Evolutionary conservation across 768 basidiomycete genomes (phyloP), one percentile per base, ranked within the genome.

Genomic region (Leccinum uliginosum): DNA sequence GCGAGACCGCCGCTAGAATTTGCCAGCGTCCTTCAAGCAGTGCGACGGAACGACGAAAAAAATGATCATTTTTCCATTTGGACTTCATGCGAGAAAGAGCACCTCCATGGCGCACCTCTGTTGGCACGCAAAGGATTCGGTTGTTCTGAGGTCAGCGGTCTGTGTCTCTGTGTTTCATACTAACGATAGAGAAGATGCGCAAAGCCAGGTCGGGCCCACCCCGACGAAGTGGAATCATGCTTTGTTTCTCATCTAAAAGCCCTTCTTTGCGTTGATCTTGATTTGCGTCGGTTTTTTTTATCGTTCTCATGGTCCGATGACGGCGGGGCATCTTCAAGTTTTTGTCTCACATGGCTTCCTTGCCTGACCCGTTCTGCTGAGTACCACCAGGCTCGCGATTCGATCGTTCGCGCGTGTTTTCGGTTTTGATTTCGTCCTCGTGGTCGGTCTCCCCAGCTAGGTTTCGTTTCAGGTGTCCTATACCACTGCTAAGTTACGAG

Each of bases 251-350:
- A 9, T 62, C 60, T 27, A 17, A 34, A 1, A 27, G 32, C 30
- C 30, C 30, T 23, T 52, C 56, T 19, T 62, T 49, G 27, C 15
- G 40, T 2, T 27, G 51, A 29, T 54, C 43, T 27, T 57, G 56
- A 1, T 45, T 40, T 4, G 50, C 30, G 40, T 38, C 27, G 0
- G 26, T n/a, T 19, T 0, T 40, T 40, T 17, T 6, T 49, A 17
- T 50, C 51, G 23, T 32, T 40, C 29, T 17, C 56, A 51, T 50
- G 62, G n/a, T 55, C 59, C n/a, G n/a, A n/a, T 35, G 49, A 60
- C 17, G 35, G 38, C 30, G 30, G 19, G 17, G 1, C 32, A 21
- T n/a, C 34, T 44, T 19, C 10, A 32, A 3, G 30, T n/a, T n/a
- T 4, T 59, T 52, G 7, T 52, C 49, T 26, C 17, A 48, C 10